Evolutionary conservation across 805 yeast species (phyloP).

Genomic region (Candida taoyuanica): DNA sequence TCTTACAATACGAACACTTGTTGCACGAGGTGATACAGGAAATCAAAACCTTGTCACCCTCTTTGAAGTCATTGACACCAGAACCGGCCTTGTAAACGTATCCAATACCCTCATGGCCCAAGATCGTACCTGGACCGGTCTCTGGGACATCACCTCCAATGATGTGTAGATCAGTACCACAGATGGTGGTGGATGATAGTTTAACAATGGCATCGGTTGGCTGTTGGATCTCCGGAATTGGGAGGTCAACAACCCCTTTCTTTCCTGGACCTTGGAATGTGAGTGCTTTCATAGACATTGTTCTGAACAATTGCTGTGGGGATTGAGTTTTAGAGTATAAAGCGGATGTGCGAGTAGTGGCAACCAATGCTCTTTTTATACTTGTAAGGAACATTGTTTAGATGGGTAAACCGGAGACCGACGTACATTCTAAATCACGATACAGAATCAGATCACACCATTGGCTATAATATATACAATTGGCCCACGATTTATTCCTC

Average conservation of each 20-base stretch:
- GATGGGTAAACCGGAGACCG: too few species aligned
- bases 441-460: too few species aligned
- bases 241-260: slow-evolving; percentile 34
- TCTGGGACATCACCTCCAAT: slow-evolving; percentile 58
- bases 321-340: background rate
- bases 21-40: slow-evolving; percentile 66
- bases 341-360: background rate
- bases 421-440: too few species aligned
- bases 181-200: slow-evolving; percentile 53
- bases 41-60: slow-evolving; percentile 56
- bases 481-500: too few species aligned
- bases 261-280: slow-evolving; percentile 41
- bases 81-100: slow-evolving; percentile 46
- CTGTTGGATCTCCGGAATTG: slow-evolving; percentile 39
- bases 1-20: slow-evolving; percentile 50
- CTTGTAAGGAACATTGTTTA: too few species aligned
- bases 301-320: background rate
- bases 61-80: slow-evolving; percentile 43
- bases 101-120: slow-evolving; percentile 66
- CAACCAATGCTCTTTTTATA: background rate
- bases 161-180: slow-evolving; percentile 63
- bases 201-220: slow-evolving; percentile 56
- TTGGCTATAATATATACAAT: too few species aligned
- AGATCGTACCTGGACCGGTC: slow-evolving; percentile 39
- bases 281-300: slow-evolving; percentile 39